These are phyloP conservation scores for Reticulascus tulasneorum DNA, from an alignment of 2,329 filamentous ascomycete genomes.

Conservation along the genomic window DNA sequence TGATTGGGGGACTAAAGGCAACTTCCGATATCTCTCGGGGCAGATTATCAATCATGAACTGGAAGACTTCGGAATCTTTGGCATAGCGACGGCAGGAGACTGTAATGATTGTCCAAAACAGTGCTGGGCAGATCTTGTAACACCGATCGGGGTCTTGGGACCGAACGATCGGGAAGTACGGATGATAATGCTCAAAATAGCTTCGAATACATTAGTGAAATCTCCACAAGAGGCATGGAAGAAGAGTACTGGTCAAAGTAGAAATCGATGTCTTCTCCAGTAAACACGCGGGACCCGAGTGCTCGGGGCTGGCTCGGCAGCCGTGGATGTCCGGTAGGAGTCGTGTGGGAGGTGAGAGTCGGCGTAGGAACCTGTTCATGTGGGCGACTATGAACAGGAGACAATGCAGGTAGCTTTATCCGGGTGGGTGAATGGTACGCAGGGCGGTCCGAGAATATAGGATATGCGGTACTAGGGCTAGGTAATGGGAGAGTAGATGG, in stretches of 20 bases:
- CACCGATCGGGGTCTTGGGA: conserved; percentile 46
- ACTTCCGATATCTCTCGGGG: conserved; percentile 41
- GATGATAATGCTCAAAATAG: conserved; percentile 50
- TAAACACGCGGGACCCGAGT: conserved; percentile 42
- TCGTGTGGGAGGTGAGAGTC: conserved; percentile 22
- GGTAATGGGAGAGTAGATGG: conserved; percentile 18
- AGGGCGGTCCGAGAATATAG: conserved; percentile 18
- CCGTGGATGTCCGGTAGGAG: conserved; percentile 20
- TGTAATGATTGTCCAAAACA: conserved; percentile 54
- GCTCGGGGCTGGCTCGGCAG: conserved; percentile 35
- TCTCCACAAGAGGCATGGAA: background rate
- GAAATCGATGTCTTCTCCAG: conserved; percentile 50
- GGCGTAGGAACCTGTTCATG: conserved; percentile 19
- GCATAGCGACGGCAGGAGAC: conserved; percentile 47
- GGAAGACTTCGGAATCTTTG: conserved; percentile 35
- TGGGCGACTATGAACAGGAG: conserved; percentile 5
- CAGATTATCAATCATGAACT: conserved; percentile 43
- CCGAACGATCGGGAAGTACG: conserved; percentile 48
- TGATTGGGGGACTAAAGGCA: conserved; percentile 37
- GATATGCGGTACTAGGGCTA: conserved; percentile 21
- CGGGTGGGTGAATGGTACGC: conserved; percentile 10
- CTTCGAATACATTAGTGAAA: conserved; percentile 21
- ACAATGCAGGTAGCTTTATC: conserved; percentile 9
- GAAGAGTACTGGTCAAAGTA: conserved; percentile 51
- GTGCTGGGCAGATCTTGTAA: conserved; percentile 41